Evolutionary conservation across 768 basidiomycete genomes (phyloP).

Genomic region (Mycena vulgaris): DNA sequence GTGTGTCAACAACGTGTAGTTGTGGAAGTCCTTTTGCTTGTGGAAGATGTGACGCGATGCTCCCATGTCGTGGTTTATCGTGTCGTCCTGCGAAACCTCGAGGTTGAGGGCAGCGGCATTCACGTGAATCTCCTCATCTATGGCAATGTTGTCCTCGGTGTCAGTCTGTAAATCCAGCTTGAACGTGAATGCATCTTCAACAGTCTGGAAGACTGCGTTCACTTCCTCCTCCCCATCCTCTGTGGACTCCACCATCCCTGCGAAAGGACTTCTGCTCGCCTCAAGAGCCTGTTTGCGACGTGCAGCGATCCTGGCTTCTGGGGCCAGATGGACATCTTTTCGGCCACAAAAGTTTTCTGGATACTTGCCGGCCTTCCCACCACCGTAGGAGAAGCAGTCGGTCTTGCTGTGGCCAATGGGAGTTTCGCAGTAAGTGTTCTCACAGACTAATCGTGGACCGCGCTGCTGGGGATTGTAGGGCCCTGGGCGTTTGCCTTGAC

Average conservation of each 20-base stretch:
- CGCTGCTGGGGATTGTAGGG: neutral
- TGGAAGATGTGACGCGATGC: conserved; percentile 35
- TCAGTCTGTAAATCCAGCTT: neutral
- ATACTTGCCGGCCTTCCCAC: conserved; percentile 48
- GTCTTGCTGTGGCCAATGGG: conserved; percentile 36
- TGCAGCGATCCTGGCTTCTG: neutral
- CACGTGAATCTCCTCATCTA: conserved; percentile 19
- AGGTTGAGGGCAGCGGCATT: neutral
- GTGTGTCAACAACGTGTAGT: neutral
- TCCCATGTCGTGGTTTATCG: conserved; percentile 32
- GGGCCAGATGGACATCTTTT: conserved; percentile 25
- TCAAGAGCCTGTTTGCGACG: neutral
- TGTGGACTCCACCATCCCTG: neutral
- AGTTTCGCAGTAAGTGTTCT: conserved; percentile 17
- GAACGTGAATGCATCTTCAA: neutral
- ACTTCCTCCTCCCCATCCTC: neutral
- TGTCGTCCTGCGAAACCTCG: conserved; percentile 15
- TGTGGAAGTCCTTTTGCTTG: conserved; percentile 14
- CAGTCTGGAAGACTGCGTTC: neutral
- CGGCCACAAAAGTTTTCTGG: conserved; percentile 22
- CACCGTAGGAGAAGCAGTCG: conserved; percentile 45
- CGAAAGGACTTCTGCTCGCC: neutral
- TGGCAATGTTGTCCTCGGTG: conserved; percentile 4
- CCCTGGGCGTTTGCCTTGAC: neutral
- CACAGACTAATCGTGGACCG: neutral